A percentile compares a stretch with the other conserved stretches of the same genome.
Conservation (phyloP, 352 stramenopile species). For the Pythium scleroteichum region DNA sequence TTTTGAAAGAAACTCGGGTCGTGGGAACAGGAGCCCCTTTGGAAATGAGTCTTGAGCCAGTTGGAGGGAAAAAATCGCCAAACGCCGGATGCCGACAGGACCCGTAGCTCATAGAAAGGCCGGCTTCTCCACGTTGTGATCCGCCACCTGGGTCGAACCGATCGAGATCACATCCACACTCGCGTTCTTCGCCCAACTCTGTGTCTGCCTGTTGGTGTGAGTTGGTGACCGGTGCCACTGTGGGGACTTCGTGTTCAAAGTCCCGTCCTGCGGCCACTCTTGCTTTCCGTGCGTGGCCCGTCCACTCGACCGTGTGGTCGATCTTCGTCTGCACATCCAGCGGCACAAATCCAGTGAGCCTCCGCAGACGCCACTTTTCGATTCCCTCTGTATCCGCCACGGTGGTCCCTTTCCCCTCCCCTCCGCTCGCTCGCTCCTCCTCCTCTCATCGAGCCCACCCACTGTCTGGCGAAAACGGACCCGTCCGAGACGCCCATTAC, state of each 20-base stretch:
- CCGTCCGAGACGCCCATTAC: conserved; percentile 14
- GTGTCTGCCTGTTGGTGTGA: conserved; percentile 10
- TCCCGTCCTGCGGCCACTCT: background rate
- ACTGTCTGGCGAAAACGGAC: no score
- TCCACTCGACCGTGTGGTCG: conserved; percentile 8
- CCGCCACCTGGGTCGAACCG: background rate
- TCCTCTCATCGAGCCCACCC: background rate
- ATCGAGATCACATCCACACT: conserved; percentile 7
- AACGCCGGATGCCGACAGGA: background rate
- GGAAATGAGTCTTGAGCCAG: conserved; percentile 5
- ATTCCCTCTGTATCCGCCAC: conserved; percentile 20
- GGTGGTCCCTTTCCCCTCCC: background rate
- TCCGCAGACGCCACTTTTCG: conserved; percentile 13
- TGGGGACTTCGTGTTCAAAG: conserved; percentile 22
- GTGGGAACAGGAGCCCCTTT: background rate
- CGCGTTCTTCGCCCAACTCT: conserved; percentile 2
- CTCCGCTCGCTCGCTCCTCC: conserved; percentile 6
- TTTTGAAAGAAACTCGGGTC: background rate
- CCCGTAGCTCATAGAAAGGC: background rate
- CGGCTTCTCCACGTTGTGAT: background rate
- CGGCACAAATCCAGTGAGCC: conserved; percentile 6
- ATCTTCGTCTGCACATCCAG: conserved; percentile 27
- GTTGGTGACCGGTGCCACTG: conserved; percentile 20
- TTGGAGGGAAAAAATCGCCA: conserved; percentile 7
- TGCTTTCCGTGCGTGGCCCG: conserved; percentile 3